These are phyloP conservation scores for Penicillium fuscoglaucum DNA, from an alignment of 2,329 filamentous ascomycete genomes.

Conservation along the genomic window DNA sequence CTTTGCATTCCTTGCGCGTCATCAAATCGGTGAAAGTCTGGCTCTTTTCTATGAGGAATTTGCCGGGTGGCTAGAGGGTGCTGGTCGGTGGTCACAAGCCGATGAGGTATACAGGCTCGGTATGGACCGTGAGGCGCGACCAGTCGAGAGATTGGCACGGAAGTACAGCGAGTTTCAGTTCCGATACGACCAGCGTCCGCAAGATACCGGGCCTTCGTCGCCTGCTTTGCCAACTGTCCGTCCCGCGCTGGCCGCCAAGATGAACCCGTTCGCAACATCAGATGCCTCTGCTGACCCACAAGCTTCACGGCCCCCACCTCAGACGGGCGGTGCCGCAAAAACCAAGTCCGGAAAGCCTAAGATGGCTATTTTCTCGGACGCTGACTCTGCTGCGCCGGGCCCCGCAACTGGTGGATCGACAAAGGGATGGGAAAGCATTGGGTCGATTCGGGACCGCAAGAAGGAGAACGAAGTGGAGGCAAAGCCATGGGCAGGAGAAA, in stretches of 20 bases:
- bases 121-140: slow-evolving; percentile 83
- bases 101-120: slow-evolving; percentile 92
- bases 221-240: slow-evolving; percentile 82
- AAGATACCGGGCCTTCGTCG: slow-evolving; percentile 70
- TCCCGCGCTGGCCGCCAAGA: slow-evolving; percentile 79
- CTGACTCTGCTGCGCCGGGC: slow-evolving; percentile 59
- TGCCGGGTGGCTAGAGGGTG: slow-evolving; percentile 84
- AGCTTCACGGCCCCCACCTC: slow-evolving; percentile 55
- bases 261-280: slow-evolving; percentile 71
- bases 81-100: slow-evolving; percentile 81
- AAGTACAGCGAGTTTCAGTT: slow-evolving; percentile 93
- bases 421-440: slow-evolving; percentile 90
- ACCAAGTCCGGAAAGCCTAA: slow-evolving; percentile 74
- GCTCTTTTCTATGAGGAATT: slow-evolving; percentile 98
- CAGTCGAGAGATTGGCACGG: slow-evolving; percentile 74
- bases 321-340: slow-evolving; percentile 49
- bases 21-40: slow-evolving; percentile 80
- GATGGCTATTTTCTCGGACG: slow-evolving; percentile 87
- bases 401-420: slow-evolving; percentile 55
- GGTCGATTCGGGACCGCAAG: slow-evolving; percentile 79
- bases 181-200: slow-evolving; percentile 67
- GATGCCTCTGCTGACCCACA: slow-evolving; percentile 65
- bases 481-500: slow-evolving; percentile 90
- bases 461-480: slow-evolving; percentile 90
- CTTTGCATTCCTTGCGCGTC: slow-evolving; percentile 85